Evolutionary conservation across 2,329 filamentous ascomycete genomes (phyloP).

Genomic region (Zelopaecilomyces penicillatus): DNA sequence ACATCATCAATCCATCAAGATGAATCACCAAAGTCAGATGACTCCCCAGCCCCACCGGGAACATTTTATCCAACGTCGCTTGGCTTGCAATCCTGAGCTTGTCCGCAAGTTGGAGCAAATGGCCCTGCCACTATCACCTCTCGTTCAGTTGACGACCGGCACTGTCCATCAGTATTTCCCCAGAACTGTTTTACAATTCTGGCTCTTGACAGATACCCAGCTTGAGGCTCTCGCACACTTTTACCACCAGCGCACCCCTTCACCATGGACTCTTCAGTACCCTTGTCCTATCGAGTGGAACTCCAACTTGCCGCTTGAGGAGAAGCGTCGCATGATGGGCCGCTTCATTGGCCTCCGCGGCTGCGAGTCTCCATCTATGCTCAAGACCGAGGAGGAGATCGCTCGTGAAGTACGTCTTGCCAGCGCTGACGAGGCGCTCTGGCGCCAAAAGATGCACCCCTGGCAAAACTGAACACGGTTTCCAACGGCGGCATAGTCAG

Average conservation of each 20-base stretch:
- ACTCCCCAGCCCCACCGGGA: constrained; percentile 22
- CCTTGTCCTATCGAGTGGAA: constrained; percentile 61
- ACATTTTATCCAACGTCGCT: constrained; percentile 20
- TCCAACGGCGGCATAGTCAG: too few species aligned
- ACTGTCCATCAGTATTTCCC: constrained; percentile 59
- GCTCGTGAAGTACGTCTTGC: constrained; percentile 33
- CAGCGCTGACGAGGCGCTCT: constrained; percentile 38
- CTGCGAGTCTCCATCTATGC: constrained; percentile 30
- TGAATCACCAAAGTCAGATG: constrained; percentile 24
- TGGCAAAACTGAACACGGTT: constrained; percentile 10
- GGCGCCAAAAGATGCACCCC: constrained; percentile 36
- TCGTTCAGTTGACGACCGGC: constrained; percentile 56
- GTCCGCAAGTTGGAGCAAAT: constrained; percentile 56
- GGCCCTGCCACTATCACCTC: constrained; percentile 55
- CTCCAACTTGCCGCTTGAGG: constrained; percentile 43
- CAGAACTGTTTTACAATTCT: constrained; percentile 58
- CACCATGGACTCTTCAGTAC: constrained; percentile 49
- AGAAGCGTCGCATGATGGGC: constrained; percentile 66
- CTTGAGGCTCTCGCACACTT: constrained; percentile 63
- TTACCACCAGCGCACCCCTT: constrained; percentile 61
- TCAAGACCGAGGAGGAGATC: constrained; percentile 41
- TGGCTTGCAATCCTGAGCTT: constrained; percentile 43
- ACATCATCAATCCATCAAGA: constrained; percentile 13
- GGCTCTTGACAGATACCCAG: constrained; percentile 62
- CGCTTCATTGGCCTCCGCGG: constrained; percentile 65